Conservation (phyloP, 1,139 yeast species). For the Lipomyces yarrowii region DNA sequence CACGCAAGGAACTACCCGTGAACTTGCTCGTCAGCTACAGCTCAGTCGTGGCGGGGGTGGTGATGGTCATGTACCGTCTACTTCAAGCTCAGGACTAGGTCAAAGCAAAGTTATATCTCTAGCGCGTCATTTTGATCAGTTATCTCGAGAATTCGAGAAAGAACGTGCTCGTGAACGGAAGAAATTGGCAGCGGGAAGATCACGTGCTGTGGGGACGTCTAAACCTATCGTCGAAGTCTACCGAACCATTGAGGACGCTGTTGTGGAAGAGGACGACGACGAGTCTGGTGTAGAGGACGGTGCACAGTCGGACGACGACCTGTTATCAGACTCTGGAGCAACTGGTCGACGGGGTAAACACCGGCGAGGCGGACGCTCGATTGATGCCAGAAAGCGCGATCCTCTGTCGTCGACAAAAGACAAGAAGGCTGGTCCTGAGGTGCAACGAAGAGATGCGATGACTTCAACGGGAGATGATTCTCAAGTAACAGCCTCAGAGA, state of each 20-base stretch:
- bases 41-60: conserved; percentile 30
- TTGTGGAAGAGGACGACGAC: conserved; percentile 50
- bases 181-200: conserved; percentile 61
- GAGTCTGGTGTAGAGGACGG: conserved; percentile 28
- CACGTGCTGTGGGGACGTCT: conserved; percentile 74
- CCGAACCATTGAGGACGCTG: conserved; percentile 88
- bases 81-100: conserved; percentile 24
- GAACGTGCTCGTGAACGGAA: conserved; percentile 81
- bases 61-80: conserved; percentile 23
- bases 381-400: conserved; percentile 7
- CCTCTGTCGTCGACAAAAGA: background rate
- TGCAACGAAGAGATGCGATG: background rate
- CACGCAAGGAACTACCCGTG: conserved; percentile 38
- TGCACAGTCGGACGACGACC: conserved; percentile 33
- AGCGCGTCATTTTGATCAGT: conserved; percentile 68
- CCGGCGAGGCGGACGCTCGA: conserved; percentile 3
- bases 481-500: background rate
- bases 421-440: background rate
- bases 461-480: background rate
- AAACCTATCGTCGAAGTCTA: conserved; percentile 91
- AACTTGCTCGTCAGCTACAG: conserved; percentile 40
- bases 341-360: conserved; percentile 17
- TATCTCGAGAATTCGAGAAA: conserved; percentile 81
- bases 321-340: conserved; percentile 27
- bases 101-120: conserved; percentile 44